These are phyloP conservation scores for Geranium rotundifolium DNA, from an alignment of 345 rosid genomes.

Conservation along the genomic window DNA sequence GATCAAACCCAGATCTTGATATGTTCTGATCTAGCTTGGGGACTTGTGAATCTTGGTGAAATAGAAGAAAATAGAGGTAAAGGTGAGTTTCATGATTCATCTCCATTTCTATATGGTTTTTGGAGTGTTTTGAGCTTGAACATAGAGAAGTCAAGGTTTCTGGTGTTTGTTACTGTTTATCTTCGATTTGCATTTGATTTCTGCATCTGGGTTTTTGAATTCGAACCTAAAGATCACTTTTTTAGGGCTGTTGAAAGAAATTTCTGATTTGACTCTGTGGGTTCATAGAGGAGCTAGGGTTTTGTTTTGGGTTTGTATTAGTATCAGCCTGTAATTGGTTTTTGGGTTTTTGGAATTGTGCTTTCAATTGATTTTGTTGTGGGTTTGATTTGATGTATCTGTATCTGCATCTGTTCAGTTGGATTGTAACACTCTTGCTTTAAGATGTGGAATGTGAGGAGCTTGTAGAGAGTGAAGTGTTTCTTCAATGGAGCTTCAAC, in stretches of 20 bases:
- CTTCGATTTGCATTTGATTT: slow-evolving; percentile 7
- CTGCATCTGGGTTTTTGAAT: slow-evolving; percentile 10
- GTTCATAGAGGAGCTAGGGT: background rate
- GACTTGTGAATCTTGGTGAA: too few relatives aligned
- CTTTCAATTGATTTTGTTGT: slow-evolving; percentile 7
- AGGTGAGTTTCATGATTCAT: slow-evolving; percentile 1
- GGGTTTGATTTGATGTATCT: slow-evolving; percentile 11
- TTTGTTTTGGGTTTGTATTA: background rate
- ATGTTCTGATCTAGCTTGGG: slow-evolving; percentile 19
- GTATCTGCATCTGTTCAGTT: background rate
- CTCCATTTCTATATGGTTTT: background rate
- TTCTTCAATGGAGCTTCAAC: background rate
- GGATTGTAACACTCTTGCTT: slow-evolving; percentile 6
- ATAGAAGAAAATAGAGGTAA: background rate
- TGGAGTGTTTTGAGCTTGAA: background rate
- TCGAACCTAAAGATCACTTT: slow-evolving; percentile 4
- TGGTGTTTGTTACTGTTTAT: slow-evolving; percentile 4
- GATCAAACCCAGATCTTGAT: slow-evolving; percentile 35
- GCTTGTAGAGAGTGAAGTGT: background rate
- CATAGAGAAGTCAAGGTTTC: slow-evolving; percentile 1
- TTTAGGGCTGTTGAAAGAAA: slow-evolving; percentile 1
- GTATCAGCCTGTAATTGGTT: too few relatives aligned
- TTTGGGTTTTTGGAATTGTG: background rate
- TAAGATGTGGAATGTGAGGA: slow-evolving; percentile 1
- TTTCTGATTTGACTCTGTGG: slow-evolving; percentile 3